A percentile compares a stretch with the other conserved stretches of the same genome.
Conservation (phyloP, 2,329 filamentous ascomycete species). For the Rutstroemia sydowiana region DNA sequence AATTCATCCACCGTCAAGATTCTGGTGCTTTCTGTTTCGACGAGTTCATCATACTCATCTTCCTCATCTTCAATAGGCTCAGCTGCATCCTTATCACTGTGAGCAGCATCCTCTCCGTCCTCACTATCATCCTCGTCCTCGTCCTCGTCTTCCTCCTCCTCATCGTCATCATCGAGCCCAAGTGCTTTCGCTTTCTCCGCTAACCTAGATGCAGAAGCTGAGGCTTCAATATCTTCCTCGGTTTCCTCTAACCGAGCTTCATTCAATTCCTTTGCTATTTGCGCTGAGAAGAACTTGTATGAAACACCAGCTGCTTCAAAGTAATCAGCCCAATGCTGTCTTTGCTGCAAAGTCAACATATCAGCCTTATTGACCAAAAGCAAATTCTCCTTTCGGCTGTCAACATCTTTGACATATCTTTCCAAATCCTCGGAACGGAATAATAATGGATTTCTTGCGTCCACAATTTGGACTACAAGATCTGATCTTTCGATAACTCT, state of each 20-base stretch:
- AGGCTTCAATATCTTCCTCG: conserved; percentile 13
- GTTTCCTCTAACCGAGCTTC: conserved; percentile 52
- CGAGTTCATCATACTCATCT: conserved; percentile 26
- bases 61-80: conserved; percentile 27
- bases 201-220: conserved; percentile 16
- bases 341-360: conserved; percentile 89
- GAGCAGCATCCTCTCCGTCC: conserved; percentile 16
- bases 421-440: conserved; percentile 94
- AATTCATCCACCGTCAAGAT: conserved; percentile 92
- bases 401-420: conserved; percentile 87
- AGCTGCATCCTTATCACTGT: conserved; percentile 22
- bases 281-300: conserved; percentile 95
- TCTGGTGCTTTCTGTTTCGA: conserved; percentile 46
- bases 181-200: conserved; percentile 34
- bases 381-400: conserved; percentile 80
- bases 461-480: conserved; percentile 94
- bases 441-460: conserved; percentile 87
- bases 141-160: conserved; percentile 28
- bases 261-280: conserved; percentile 81
- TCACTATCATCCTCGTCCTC: conserved; percentile 15
- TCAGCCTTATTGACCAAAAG: conserved; percentile 97
- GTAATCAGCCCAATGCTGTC: conserved; percentile 77
- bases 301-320: conserved; percentile 74
- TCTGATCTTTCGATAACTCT: conserved; percentile 96
- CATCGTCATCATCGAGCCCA: conserved; percentile 31